Evolutionary conservation across 257 asterid genomes (phyloP).

Genomic region (Solanum chiquidenum): DNA sequence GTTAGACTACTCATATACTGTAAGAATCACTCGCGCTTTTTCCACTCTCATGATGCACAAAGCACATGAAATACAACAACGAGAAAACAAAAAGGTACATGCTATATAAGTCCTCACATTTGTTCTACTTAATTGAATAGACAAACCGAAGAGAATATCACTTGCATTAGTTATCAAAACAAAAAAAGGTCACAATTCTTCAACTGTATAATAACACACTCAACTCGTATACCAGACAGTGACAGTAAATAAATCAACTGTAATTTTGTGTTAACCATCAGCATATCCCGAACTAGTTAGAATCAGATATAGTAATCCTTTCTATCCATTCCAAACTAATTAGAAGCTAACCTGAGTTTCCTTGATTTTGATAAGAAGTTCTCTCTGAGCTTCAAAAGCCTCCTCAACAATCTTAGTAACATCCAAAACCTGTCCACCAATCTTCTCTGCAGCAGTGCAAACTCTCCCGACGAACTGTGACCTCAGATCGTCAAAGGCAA

Average conservation of each 20-base stretch:
- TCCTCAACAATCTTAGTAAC: constrained; percentile 52
- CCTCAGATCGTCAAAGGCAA: constrained; percentile 78
- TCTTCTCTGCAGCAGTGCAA: constrained; percentile 62
- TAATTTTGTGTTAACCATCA: not conserved
- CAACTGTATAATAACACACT: not conserved
- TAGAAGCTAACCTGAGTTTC: constrained; percentile 41
- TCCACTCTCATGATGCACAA: not conserved
- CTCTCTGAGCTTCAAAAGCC: constrained; percentile 64
- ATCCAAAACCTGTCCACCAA: constrained; percentile 80
- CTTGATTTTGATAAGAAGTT: constrained; percentile 68
- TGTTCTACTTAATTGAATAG: not conserved
- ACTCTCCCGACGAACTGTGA: constrained; percentile 50
- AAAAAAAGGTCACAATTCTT: not conserved
- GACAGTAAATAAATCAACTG: not conserved
- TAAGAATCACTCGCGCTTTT: not conserved
- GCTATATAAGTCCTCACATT: not conserved
- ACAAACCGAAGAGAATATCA: not conserved
- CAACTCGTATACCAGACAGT: not conserved
- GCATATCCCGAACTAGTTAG: not conserved
- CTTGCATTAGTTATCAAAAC: not conserved
- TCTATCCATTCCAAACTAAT: not conserved
- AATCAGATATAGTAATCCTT: not conserved
- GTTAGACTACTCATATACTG: not conserved
- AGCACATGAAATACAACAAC: not conserved
- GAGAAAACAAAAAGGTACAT: not conserved